A percentile compares a stretch with the other conserved stretches of the same genome.
Evolutionary conservation across 768 basidiomycete species (phyloP).

Genomic region (Mycena pura): DNA sequence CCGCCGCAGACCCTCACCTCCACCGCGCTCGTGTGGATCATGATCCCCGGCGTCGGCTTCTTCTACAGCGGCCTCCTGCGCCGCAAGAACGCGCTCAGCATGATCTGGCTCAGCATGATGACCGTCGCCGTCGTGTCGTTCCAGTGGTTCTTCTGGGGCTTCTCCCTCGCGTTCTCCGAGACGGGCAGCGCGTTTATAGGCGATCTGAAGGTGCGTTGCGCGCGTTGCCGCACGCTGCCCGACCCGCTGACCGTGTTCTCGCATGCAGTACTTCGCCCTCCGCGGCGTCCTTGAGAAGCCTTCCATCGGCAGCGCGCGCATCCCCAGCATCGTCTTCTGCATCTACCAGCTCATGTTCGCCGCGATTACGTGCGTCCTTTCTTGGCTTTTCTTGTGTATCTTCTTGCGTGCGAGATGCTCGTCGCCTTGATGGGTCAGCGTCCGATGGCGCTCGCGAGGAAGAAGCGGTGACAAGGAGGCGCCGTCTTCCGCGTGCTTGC

Average conservation of each 20-base stretch:
- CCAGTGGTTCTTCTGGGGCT: slow-evolving; percentile 99
- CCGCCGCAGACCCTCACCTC: slow-evolving; percentile 58
- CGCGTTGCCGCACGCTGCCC: neutral
- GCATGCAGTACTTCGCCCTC: slow-evolving; percentile 84
- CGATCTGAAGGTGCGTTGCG: slow-evolving; percentile 58
- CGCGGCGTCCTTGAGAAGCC: slow-evolving; percentile 78
- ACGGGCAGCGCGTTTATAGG: slow-evolving; percentile 81
- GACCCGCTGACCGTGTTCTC: too few species aligned
- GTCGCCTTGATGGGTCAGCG: too few species aligned
- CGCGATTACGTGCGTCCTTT: slow-evolving; percentile 70
- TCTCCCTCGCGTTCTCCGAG: slow-evolving; percentile 88
- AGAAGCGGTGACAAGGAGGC: too few species aligned
- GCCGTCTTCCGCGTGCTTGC: too few species aligned
- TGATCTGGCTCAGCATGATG: slow-evolving; percentile 85
- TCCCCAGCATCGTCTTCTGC: slow-evolving; percentile 80
- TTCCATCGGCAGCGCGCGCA: slow-evolving; percentile 71
- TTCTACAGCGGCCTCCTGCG: slow-evolving; percentile 92
- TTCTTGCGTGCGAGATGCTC: too few species aligned
- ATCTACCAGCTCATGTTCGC: slow-evolving; percentile 94
- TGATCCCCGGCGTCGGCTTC: slow-evolving; percentile 86
- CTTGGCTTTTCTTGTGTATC: neutral
- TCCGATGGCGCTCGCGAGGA: too few species aligned
- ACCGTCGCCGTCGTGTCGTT: slow-evolving; percentile 82
- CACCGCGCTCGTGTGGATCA: slow-evolving; percentile 84
- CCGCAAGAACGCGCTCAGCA: slow-evolving; percentile 91